A percentile compares a stretch with the other conserved stretches of the same genome.
Evolutionary conservation across 306 rosid genomes (phyloP).

Genomic region (Arachis stenosperma): DNA sequence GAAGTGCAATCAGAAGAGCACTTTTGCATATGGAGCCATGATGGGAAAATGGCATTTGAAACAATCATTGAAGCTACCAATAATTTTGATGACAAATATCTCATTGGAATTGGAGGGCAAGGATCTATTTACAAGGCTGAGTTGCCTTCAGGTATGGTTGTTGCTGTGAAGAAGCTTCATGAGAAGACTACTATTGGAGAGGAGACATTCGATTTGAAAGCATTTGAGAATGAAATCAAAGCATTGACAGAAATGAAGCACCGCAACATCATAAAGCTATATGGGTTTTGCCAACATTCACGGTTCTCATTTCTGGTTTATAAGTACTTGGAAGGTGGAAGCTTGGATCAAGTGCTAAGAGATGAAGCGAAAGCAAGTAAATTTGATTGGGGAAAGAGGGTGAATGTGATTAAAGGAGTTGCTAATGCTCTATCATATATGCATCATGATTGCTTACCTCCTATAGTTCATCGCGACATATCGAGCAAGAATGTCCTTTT

Average conservation of each 20-base stretch:
- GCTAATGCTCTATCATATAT: conserved; percentile 35
- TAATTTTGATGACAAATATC: conserved; percentile 24
- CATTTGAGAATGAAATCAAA: conserved; percentile 13
- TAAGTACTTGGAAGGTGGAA: conserved; percentile 36
- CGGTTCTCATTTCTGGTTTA: conserved; percentile 24
- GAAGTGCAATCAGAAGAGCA: background rate
- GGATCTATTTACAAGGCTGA: conserved; percentile 35
- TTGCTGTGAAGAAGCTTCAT: conserved; percentile 40
- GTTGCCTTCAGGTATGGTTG: conserved; percentile 1
- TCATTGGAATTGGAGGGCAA: conserved; percentile 16
- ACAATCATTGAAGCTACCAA: conserved; percentile 35
- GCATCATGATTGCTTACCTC: conserved; percentile 38
- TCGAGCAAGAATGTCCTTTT: conserved; percentile 34
- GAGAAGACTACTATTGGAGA: background rate
- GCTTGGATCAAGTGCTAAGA: conserved; percentile 14
- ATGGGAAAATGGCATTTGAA: conserved; percentile 33
- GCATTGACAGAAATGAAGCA: conserved; percentile 19
- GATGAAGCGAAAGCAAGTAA: background rate
- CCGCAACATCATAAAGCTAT: conserved; percentile 25
- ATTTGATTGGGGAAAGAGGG: conserved; percentile 43
- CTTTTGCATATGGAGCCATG: conserved; percentile 26
- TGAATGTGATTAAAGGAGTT: conserved; percentile 36
- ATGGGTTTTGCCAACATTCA: conserved; percentile 23
- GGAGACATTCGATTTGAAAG: background rate
- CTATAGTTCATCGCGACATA: conserved; percentile 26